Evolutionary conservation across 1,284 basidiomycete genomes (phyloP).

Genomic region (Sanghuangporus weigelae): DNA sequence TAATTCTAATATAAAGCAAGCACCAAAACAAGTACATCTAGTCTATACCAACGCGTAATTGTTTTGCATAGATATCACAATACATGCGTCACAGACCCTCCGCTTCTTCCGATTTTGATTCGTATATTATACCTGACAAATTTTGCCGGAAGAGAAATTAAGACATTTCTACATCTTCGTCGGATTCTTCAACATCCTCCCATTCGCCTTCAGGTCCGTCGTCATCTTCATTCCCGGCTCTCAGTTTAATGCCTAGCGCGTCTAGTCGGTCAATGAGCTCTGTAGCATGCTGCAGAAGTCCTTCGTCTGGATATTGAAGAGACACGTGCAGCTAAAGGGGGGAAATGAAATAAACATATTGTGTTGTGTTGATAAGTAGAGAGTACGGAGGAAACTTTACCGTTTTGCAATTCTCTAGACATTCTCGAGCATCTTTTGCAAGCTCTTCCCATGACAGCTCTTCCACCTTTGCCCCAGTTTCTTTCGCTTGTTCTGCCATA

Average conservation of each 20-base stretch:
- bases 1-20: background rate
- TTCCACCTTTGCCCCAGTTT: slow-evolving; percentile 45
- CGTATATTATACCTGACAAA: no score
- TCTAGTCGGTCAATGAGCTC: slow-evolving; percentile 74
- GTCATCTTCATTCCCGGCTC: slow-evolving; percentile 48
- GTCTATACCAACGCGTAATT: background rate
- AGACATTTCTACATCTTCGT: slow-evolving; percentile 61
- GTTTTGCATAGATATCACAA: background rate
- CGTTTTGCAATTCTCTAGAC: slow-evolving; percentile 76
- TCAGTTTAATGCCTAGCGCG: slow-evolving; percentile 61
- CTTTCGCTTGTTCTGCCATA: slow-evolving; percentile 61
- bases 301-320: slow-evolving; percentile 71
- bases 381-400: slow-evolving; percentile 37
- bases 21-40: background rate
- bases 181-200: slow-evolving; percentile 40
- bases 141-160: background rate
- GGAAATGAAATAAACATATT: background rate
- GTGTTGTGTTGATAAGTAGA: background rate
- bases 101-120: no score
- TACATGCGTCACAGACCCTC: background rate
- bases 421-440: slow-evolving; percentile 74
- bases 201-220: slow-evolving; percentile 44
- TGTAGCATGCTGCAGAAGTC: slow-evolving; percentile 71
- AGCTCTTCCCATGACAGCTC: slow-evolving; percentile 74
- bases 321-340: slow-evolving; percentile 58